Evolutionary conservation across 2,329 filamentous ascomycete species (phyloP).

Genomic region (Byssoonygena ceratinophila): DNA sequence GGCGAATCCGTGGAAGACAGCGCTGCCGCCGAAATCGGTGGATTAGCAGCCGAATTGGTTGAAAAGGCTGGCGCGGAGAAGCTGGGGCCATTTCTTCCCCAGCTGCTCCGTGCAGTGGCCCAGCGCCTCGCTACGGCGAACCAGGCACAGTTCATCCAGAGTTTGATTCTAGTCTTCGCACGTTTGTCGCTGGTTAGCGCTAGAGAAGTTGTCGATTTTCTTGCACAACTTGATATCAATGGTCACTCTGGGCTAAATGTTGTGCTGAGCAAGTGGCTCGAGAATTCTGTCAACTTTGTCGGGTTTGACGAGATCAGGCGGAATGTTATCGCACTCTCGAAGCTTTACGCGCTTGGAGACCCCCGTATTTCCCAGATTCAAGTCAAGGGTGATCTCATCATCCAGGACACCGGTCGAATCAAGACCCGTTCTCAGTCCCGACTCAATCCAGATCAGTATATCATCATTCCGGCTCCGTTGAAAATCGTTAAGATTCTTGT

Average conservation of each 20-base stretch:
- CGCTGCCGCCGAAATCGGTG: conserved; percentile 89
- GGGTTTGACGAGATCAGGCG: conserved; percentile 95
- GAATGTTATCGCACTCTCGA: conserved; percentile 89
- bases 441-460: conserved; percentile 82
- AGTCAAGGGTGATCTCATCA: conserved; percentile 85
- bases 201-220: conserved; percentile 81
- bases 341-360: conserved; percentile 80
- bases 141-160: conserved; percentile 86
- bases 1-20: conserved; percentile 79
- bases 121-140: conserved; percentile 70
- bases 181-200: conserved; percentile 75
- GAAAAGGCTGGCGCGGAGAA: conserved; percentile 89
- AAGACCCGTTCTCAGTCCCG: conserved; percentile 88
- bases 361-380: conserved; percentile 63
- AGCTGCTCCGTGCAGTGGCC: conserved; percentile 81
- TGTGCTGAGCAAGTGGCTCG: conserved; percentile 88
- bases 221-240: conserved; percentile 71
- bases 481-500: conserved; percentile 96
- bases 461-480: conserved; percentile 71
- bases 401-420: conserved; percentile 67
- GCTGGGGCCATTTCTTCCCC: conserved; percentile 78
- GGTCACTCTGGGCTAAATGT: conserved; percentile 70
- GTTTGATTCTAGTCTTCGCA: conserved; percentile 87
- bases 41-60: conserved; percentile 84
- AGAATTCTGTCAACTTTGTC: conserved; percentile 95